Evolutionary conservation across 106 monocot genomes (phyloP), one percentile per base, ranked within the genome.

Genomic region (Dendrobium nobile): DNA sequence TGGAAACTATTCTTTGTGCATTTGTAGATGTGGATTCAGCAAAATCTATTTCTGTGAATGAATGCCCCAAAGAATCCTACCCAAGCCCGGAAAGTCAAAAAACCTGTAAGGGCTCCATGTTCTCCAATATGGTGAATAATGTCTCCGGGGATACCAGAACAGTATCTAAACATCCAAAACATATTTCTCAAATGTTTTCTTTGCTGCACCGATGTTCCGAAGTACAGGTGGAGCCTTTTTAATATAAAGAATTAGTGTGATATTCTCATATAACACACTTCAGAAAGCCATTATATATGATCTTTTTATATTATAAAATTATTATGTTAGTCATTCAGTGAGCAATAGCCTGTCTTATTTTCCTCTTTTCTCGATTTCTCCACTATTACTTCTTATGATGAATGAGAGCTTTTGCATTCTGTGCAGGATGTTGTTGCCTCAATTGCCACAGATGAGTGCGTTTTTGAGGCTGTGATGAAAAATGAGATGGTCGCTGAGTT

Each of bases 401-500:
- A 10, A 54, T 37, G 37, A 16, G 16, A 54, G 16, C 54, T 54
- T n/a, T 20, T 65, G 22, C 64, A 18, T 65, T 77, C 16, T 82
- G 5, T 84, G 48, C 82, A 93, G 93, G 55, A 47, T 78, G 87
- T 93, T 80, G 93, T 91, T 67, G 91, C 91, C 78, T 91, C 93
- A 43, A 82, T 93, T 40, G 89, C 89, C n/a, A 81, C 82, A 27
- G 93, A 93, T 79, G 85, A 79, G 64, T 87, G 82, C 84, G 80
- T 93, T 13, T 93, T 91, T 88, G 85, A 93, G 76, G 93, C 91
- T 10, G 85, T 93, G 19, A 59, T 93, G 87, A 93, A 91, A 59
- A 93, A 93, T 54, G 84, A 91, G 41, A 91, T 89, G 77, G 87
- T 93, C 45, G 77, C 91, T 78, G 87, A 91, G 37, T 93, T 93